These are phyloP conservation scores for Colletotrichum acutatum DNA, from an alignment of 2,329 filamentous ascomycete species.

Conservation along the genomic window DNA sequence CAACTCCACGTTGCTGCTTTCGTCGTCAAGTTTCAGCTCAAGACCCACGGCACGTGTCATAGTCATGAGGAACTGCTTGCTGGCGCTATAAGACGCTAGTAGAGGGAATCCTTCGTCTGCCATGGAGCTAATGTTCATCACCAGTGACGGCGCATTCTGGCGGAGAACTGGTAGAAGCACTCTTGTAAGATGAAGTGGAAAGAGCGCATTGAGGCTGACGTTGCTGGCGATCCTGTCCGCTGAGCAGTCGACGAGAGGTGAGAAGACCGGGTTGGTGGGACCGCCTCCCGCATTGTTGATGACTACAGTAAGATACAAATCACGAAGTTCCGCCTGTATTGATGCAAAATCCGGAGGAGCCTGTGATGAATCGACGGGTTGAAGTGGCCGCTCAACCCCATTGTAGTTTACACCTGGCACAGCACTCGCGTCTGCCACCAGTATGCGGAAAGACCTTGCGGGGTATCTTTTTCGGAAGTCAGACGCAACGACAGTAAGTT, in stretches of 20 bases:
- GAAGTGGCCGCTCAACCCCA: background rate
- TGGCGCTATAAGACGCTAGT: slow-evolving; percentile 54
- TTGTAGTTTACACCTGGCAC: background rate
- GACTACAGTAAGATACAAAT: slow-evolving; percentile 60
- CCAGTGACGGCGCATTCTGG: slow-evolving; percentile 52
- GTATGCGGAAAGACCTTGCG: background rate
- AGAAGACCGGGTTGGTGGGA: slow-evolving; percentile 43
- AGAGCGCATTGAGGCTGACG: background rate
- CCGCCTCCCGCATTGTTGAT: slow-evolving; percentile 67
- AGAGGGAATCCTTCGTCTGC: slow-evolving; percentile 58
- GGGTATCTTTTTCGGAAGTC: background rate
- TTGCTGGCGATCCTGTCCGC: slow-evolving; percentile 46
- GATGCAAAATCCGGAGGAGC: background rate
- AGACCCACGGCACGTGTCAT: slow-evolving; percentile 51
- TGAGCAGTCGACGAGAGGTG: slow-evolving; percentile 48
- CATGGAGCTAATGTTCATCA: slow-evolving; percentile 63
- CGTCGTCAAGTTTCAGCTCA: slow-evolving; percentile 50
- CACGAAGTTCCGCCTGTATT: slow-evolving; percentile 16
- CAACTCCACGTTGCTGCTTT: slow-evolving; percentile 19
- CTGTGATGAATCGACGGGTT: background rate
- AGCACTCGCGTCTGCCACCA: background rate
- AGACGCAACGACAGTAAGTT: background rate
- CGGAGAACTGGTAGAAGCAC: slow-evolving; percentile 52
- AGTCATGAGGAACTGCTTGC: slow-evolving; percentile 57
- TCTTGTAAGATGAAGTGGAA: background rate